These are phyloP conservation scores for Macaranga tanarius DNA, from an alignment of 441 rosid species.

Conservation along the genomic window DNA sequence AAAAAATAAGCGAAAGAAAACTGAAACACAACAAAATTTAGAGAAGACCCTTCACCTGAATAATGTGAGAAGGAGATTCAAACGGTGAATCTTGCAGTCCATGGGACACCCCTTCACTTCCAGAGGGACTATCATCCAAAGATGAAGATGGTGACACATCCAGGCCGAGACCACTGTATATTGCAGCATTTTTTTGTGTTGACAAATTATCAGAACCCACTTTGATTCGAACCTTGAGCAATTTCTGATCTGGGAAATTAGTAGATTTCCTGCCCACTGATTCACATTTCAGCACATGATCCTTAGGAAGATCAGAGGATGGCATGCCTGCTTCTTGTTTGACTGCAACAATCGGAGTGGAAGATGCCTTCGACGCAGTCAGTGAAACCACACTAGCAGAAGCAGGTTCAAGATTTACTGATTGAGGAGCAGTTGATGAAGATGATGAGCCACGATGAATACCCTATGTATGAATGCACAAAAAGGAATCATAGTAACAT, in stretches of 20 bases:
- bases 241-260: conserved; percentile 59
- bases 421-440: conserved; percentile 42
- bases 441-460: conserved; percentile 33
- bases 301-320: conserved; percentile 40
- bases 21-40: conserved; percentile 19
- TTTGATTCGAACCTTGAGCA: conserved; percentile 82
- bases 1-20: conserved; percentile 18
- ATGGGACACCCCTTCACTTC: conserved; percentile 65
- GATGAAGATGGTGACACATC: conserved; percentile 87
- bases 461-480: conserved; percentile 48
- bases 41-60: conserved; percentile 52
- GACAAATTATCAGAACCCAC: conserved; percentile 78
- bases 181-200: conserved; percentile 68
- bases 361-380: conserved; percentile 41
- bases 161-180: conserved; percentile 97
- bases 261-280: conserved; percentile 46
- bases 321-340: conserved; percentile 49
- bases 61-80: conserved; percentile 67
- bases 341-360: conserved; percentile 40
- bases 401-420: conserved; percentile 43
- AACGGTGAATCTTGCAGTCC: conserved; percentile 48
- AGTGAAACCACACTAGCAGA: conserved; percentile 31
- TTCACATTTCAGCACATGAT: conserved; percentile 39
- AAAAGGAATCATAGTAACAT: conserved; percentile 23
- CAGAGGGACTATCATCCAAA: conserved; percentile 76